Evolutionary conservation across 2,329 filamentous ascomycete genomes (phyloP).

Genomic region (Magnaporthiopsis rhizophila): DNA sequence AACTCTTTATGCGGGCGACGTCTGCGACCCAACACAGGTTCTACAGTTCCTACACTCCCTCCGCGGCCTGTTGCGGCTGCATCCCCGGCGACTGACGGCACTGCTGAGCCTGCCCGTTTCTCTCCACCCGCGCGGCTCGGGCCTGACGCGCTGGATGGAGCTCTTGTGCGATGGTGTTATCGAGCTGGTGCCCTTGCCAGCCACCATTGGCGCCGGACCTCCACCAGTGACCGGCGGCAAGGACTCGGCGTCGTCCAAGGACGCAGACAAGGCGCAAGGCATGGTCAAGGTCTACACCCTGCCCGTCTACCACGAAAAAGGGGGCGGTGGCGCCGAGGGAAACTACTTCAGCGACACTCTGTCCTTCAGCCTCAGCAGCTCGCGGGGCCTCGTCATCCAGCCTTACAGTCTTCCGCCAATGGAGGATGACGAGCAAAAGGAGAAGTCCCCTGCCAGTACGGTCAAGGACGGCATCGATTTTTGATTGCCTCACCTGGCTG

Average conservation of each 20-base stretch:
- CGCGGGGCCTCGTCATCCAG: constrained; percentile 72
- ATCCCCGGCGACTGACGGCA: constrained; percentile 57
- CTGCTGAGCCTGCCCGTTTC: constrained; percentile 72
- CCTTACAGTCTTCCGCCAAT: constrained; percentile 85
- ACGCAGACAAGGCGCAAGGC: constrained; percentile 74
- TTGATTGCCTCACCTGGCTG: constrained; percentile 28
- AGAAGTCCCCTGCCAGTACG: constrained; percentile 37
- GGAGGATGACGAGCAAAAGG: constrained; percentile 55
- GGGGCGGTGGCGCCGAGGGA: constrained; percentile 64
- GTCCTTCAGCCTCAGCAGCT: constrained; percentile 79
- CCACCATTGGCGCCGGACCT: constrained; percentile 34
- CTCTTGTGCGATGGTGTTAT: constrained; percentile 65
- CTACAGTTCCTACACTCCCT: constrained; percentile 76
- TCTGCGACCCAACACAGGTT: constrained; percentile 62
- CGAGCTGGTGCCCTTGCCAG: constrained; percentile 68
- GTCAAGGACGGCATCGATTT: constrained; percentile 70
- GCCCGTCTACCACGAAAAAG: constrained; percentile 80
- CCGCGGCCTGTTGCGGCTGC: constrained; percentile 63
- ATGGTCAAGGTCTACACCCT: constrained; percentile 76
- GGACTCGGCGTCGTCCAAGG: constrained; percentile 33
- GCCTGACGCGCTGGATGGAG: constrained; percentile 80
- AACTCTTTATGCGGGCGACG: constrained; percentile 65
- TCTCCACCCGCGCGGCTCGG: constrained; percentile 67
- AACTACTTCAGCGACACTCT: constrained; percentile 72
- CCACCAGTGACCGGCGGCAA: constrained; percentile 30